These are phyloP conservation scores for Prunella vulgaris DNA, from an alignment of 257 asterid species.

Conservation along the genomic window DNA sequence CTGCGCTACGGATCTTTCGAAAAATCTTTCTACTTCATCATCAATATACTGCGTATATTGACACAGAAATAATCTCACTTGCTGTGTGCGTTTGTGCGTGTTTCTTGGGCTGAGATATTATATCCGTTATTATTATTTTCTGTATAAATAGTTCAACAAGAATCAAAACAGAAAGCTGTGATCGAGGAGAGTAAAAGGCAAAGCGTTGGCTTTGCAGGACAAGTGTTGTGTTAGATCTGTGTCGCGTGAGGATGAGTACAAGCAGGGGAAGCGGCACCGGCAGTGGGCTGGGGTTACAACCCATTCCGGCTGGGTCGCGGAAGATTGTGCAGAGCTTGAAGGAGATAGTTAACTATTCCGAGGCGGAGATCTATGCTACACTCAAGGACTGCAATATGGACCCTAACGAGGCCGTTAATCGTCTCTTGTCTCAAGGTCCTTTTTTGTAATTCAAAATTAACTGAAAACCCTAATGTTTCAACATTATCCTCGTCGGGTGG, in stretches of 20 bases:
- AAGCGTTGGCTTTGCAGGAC: slow-evolving; percentile 28
- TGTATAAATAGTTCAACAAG: background rate
- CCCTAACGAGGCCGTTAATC: slow-evolving; percentile 91
- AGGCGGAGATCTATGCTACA: slow-evolving; percentile 91
- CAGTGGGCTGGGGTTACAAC: slow-evolving; percentile 37
- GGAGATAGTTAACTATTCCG: slow-evolving; percentile 84
- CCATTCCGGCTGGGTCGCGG: slow-evolving; percentile 72
- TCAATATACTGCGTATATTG: background rate
- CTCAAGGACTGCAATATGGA: slow-evolving; percentile 98
- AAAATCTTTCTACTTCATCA: slow-evolving; percentile 7
- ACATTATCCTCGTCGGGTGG: background rate
- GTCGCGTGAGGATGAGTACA: slow-evolving; percentile 38
- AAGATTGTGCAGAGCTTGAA: slow-evolving; percentile 87
- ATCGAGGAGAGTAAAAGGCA: slow-evolving; percentile 24
- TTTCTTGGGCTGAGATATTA: slow-evolving; percentile 1
- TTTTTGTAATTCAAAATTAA: background rate
- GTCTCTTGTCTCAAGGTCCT: slow-evolving; percentile 83
- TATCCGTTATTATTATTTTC: no score
- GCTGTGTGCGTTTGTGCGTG: slow-evolving; percentile 6
- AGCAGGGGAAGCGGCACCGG: slow-evolving; percentile 46
- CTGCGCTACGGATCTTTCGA: slow-evolving; percentile 22
- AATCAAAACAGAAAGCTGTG: background rate
- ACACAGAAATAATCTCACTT: background rate
- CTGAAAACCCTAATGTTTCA: slow-evolving; percentile 14
- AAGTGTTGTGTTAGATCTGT: slow-evolving; percentile 36